Percentiles rank a stretch among this genome's conserved stretches.
Conservation (phyloP, 2,329 filamentous ascomycete species). For the Plectosphaerella plurivora region DNA sequence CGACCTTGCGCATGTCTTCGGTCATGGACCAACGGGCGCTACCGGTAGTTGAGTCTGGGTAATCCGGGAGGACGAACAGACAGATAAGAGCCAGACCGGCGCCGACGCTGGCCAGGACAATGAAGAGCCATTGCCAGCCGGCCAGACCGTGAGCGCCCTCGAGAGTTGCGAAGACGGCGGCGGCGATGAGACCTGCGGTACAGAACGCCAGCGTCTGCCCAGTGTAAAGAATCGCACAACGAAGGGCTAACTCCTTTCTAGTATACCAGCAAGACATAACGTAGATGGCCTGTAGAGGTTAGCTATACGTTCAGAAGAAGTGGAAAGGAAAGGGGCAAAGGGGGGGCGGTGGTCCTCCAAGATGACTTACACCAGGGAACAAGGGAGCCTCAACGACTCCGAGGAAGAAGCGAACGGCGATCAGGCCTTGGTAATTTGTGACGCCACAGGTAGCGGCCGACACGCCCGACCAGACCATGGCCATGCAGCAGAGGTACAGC, state of each 20-base stretch:
- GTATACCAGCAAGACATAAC: conserved; percentile 19
- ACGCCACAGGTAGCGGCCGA: conserved; percentile 13
- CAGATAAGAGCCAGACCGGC: conserved; percentile 13
- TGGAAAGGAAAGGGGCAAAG: background rate
- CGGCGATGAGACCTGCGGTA: conserved; percentile 12
- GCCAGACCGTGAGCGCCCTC: background rate
- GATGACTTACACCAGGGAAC: conserved; percentile 9
- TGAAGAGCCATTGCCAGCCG: conserved; percentile 1
- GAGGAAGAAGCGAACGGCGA: conserved; percentile 12
- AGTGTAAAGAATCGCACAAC: conserved; percentile 17
- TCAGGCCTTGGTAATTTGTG: conserved; percentile 11
- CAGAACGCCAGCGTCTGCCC: conserved; percentile 17
- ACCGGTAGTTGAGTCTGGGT: conserved; percentile 16
- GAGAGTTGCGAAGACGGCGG: background rate
- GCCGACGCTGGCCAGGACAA: conserved; percentile 24
- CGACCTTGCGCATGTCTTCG: conserved; percentile 16
- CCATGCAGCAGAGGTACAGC: conserved; percentile 13
- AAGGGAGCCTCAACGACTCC: conserved; percentile 12
- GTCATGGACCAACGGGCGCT: conserved; percentile 17
- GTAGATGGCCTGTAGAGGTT: conserved; percentile 8
- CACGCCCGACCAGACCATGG: conserved; percentile 12
- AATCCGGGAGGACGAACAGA: conserved; percentile 16
- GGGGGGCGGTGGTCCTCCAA: background rate
- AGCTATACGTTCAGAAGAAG: background rate
- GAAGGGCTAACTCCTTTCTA: conserved; percentile 17